Evolutionary conservation across 345 rosid genomes (phyloP).

Genomic region (Lumnitzera racemosa): DNA sequence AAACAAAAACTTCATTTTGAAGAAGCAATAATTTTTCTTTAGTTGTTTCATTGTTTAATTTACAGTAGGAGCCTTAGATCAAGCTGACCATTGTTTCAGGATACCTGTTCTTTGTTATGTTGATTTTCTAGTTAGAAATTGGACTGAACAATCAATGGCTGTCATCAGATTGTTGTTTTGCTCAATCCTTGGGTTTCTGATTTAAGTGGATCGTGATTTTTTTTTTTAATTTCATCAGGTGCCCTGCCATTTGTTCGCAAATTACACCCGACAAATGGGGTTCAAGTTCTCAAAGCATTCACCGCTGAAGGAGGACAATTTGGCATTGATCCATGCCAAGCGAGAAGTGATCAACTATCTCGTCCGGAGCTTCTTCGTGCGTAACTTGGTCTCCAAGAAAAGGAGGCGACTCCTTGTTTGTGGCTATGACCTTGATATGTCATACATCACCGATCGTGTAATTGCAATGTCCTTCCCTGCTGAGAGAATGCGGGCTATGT

Average conservation of each 20-base stretch:
- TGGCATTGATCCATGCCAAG: conserved; percentile 16
- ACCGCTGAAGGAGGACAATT: conserved; percentile 22
- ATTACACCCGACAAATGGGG: conserved; percentile 45
- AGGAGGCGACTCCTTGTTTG: conserved; percentile 68
- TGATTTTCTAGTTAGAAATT: too few relatives aligned
- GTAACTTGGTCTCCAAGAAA: conserved; percentile 83
- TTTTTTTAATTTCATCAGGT: background rate
- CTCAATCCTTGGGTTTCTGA: too few relatives aligned
- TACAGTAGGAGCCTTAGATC: too few relatives aligned
- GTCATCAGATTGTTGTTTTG: too few relatives aligned
- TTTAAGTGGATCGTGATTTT: background rate
- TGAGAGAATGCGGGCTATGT: conserved; percentile 77
- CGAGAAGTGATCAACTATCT: conserved; percentile 38
- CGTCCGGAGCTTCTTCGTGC: conserved; percentile 47
- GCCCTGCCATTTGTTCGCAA: background rate
- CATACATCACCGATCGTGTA: conserved; percentile 63
- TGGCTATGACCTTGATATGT: conserved; percentile 96
- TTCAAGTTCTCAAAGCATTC: conserved; percentile 42
- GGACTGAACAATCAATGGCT: too few relatives aligned
- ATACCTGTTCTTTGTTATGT: too few relatives aligned
- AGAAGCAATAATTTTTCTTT: too few relatives aligned
- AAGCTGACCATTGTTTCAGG: too few relatives aligned
- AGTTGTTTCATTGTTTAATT: too few relatives aligned
- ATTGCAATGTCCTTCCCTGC: conserved; percentile 94
- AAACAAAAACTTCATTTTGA: too few relatives aligned